Percentiles rank a stretch among this genome's conserved stretches.
Evolutionary conservation across 371 early-diverging fungal species (phyloP).

Genomic region (Mortierella sp.): DNA sequence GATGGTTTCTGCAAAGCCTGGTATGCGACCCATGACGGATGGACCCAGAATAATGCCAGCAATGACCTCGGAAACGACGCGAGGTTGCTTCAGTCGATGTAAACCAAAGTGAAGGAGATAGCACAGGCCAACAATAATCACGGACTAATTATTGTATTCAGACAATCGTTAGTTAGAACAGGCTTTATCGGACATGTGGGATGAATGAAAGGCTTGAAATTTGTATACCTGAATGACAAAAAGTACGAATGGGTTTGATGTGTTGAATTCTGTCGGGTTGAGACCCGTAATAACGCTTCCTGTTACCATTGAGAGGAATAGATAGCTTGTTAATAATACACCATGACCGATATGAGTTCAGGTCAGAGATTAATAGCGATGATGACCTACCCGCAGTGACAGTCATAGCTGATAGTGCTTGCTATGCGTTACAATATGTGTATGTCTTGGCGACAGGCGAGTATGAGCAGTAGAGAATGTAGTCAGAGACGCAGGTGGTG

Average conservation of each 20-base stretch:
- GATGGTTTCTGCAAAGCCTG: constrained; percentile 68
- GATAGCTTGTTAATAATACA: background rate
- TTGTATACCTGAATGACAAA: constrained; percentile 75
- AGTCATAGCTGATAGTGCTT: background rate
- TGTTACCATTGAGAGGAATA: background rate
- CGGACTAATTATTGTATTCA: constrained; percentile 56
- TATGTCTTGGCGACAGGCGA: background rate
- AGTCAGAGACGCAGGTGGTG: no score
- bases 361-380: background rate
- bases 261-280: constrained; percentile 69
- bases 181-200: no score
- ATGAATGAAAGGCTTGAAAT: no score
- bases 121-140: constrained; percentile 76
- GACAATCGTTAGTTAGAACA: no score
- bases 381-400: constrained; percentile 5
- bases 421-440: background rate
- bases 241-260: constrained; percentile 68
- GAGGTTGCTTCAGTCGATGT: constrained; percentile 73
- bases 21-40: constrained; percentile 80
- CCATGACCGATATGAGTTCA: background rate
- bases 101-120: constrained; percentile 73
- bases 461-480: no score
- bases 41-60: constrained; percentile 86
- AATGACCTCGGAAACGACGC: constrained; percentile 83
- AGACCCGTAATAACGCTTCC: constrained; percentile 78